Percentiles rank a stretch among this genome's conserved stretches.
Conservation (phyloP, 768 basidiomycete species). For the Xerocomellus intermedius region DNA sequence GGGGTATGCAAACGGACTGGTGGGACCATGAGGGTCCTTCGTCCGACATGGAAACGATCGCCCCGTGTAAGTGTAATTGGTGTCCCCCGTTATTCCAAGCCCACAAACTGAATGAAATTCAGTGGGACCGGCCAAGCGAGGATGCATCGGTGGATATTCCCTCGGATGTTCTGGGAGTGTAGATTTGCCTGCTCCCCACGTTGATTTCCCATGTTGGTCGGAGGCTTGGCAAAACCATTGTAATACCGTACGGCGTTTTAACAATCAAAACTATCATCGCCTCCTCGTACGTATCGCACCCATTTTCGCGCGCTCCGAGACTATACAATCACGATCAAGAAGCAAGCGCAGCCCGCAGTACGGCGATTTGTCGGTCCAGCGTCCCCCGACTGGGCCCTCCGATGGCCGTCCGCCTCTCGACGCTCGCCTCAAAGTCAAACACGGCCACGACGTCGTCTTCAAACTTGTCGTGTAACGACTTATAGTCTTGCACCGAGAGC, state of each 20-base stretch:
- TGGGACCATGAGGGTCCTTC: background rate
- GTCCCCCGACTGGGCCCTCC: slow-evolving; percentile 87
- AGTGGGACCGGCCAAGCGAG: too few relatives aligned
- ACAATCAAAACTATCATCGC: background rate
- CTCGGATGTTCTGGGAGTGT: too few relatives aligned
- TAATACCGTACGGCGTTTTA: background rate
- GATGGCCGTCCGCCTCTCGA: slow-evolving; percentile 88
- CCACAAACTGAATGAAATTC: too few relatives aligned
- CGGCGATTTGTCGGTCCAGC: slow-evolving; percentile 80
- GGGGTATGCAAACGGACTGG: too few relatives aligned
- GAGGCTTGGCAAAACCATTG: background rate
- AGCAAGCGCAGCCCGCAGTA: slow-evolving; percentile 59
- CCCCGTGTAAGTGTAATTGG: too few relatives aligned
- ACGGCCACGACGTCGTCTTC: slow-evolving; percentile 76
- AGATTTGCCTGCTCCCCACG: too few relatives aligned
- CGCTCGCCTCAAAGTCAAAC: slow-evolving; percentile 94
- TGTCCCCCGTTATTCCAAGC: too few relatives aligned
- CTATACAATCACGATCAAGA: slow-evolving; percentile 16
- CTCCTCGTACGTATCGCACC: background rate
- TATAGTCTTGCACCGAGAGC: slow-evolving; percentile 77
- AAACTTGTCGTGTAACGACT: slow-evolving; percentile 73
- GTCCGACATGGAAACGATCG: background rate
- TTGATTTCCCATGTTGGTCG: background rate
- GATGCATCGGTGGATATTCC: too few relatives aligned
- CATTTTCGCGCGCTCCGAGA: background rate